phyloP scores from a whole-genome alignment of 2,329 filamentous ascomycete species.

The Cladophialophora bantiana region DNA sequence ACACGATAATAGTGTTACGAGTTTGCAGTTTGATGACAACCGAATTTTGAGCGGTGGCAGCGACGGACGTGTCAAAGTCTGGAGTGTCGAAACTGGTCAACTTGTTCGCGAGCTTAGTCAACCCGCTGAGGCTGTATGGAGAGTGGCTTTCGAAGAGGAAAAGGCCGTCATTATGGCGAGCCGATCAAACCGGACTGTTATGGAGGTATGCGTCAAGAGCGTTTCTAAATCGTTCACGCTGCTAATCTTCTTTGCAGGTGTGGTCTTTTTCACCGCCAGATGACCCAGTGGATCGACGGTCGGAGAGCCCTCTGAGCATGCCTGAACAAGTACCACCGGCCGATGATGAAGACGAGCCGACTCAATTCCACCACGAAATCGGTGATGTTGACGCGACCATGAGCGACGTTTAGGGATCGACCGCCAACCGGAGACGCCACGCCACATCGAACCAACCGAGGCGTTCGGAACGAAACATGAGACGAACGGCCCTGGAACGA shows the following conservation, averaged over 20 bases:
- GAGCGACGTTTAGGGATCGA: constrained; percentile 31
- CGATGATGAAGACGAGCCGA: constrained; percentile 28
- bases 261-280: constrained; percentile 94
- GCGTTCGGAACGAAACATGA: neutral
- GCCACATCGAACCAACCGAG: neutral
- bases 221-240: constrained; percentile 1
- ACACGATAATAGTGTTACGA: constrained; percentile 98
- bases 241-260: constrained; percentile 63
- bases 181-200: constrained; percentile 83
- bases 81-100: constrained; percentile 91
- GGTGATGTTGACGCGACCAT: constrained; percentile 33
- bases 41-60: constrained; percentile 95
- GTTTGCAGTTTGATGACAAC: constrained; percentile 94
- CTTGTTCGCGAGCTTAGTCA: constrained; percentile 89
- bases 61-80: constrained; percentile 97
- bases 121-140: constrained; percentile 94
- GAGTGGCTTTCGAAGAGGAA: constrained; percentile 97
- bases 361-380: constrained; percentile 20
- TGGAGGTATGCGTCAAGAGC: constrained; percentile 75
- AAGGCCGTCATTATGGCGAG: constrained; percentile 96
- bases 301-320: constrained; percentile 53
- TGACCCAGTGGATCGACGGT: constrained; percentile 55
- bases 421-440: neutral
- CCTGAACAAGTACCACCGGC: constrained; percentile 42
- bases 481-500: neutral